Conservation (phyloP, 2,329 filamentous ascomycete species). For the Annulohypoxylon truncatum region DNA sequence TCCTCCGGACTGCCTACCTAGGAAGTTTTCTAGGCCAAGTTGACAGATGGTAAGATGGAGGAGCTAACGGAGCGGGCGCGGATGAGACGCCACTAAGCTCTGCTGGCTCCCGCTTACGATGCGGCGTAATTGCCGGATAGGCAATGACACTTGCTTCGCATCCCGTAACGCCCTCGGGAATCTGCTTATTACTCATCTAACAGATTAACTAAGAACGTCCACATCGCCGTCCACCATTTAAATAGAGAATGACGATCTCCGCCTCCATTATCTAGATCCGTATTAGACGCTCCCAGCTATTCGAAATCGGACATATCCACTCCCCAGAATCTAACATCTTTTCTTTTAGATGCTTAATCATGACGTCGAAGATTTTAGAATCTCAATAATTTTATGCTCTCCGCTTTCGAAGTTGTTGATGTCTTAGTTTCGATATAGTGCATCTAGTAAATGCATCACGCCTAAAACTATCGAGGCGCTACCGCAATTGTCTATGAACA, state of each 20-base stretch:
- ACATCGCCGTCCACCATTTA: slow-evolving; percentile 11
- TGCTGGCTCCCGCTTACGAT: slow-evolving; percentile 37
- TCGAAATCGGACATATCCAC: not conserved
- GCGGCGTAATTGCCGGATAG: slow-evolving; percentile 30
- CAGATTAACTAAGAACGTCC: slow-evolving; percentile 7
- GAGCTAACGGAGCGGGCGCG: slow-evolving; percentile 29
- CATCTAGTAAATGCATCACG: slow-evolving; percentile 13
- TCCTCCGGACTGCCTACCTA: slow-evolving; percentile 9
- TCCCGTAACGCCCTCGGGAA: slow-evolving; percentile 30
- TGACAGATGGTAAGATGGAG: slow-evolving; percentile 26
- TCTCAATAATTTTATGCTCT: slow-evolving; percentile 6
- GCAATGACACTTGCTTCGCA: slow-evolving; percentile 15
- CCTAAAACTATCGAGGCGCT: slow-evolving; percentile 32
- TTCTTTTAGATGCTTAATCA: not conserved
- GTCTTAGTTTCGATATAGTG: slow-evolving; percentile 9
- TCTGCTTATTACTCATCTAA: slow-evolving; percentile 25
- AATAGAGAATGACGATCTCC: slow-evolving; percentile 18
- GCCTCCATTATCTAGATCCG: not conserved
- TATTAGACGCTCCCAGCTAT: slow-evolving; percentile 4
- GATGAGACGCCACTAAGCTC: slow-evolving; percentile 23
- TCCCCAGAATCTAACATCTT: not conserved
- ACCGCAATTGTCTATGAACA: slow-evolving; percentile 29
- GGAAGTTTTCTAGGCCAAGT: slow-evolving; percentile 10
- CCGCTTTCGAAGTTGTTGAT: slow-evolving; percentile 8
- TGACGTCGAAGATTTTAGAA: slow-evolving; percentile 26